Percentiles rank a stretch among this genome's conserved stretches.
Evolutionary conservation across 2,329 filamentous ascomycete species (phyloP).

Genomic region (Colletotrichum magnum): DNA sequence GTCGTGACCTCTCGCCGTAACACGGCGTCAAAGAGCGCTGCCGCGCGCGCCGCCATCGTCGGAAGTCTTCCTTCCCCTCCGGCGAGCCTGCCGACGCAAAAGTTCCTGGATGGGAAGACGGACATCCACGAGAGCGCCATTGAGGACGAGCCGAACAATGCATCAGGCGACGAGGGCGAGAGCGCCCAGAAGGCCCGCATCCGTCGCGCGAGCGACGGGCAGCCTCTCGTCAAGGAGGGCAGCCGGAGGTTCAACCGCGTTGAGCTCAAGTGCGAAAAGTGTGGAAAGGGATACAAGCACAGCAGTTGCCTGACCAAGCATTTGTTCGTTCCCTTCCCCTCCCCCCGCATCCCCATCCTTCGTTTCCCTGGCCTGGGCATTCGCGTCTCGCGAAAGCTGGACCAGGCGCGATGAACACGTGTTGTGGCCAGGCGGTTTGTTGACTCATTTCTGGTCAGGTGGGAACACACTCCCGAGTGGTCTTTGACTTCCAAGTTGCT

Average conservation of each 20-base stretch:
- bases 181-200: constrained; percentile 63
- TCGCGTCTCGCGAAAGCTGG: constrained; percentile 48
- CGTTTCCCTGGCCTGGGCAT: neutral
- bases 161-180: constrained; percentile 69
- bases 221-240: constrained; percentile 84
- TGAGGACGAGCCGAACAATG: constrained; percentile 75
- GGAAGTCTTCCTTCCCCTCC: constrained; percentile 75
- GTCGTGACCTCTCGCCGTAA: constrained; percentile 73
- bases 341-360: constrained; percentile 55
- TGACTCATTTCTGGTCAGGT: constrained; percentile 72
- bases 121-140: constrained; percentile 72
- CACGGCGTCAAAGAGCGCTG: constrained; percentile 76
- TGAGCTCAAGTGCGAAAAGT: constrained; percentile 96
- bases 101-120: constrained; percentile 66
- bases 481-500: constrained; percentile 96
- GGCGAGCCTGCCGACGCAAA: constrained; percentile 75
- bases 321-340: constrained; percentile 88
- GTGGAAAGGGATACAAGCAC: constrained; percentile 99
- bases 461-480: constrained; percentile 99
- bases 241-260: constrained; percentile 85
- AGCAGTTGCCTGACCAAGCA: constrained; percentile 99
- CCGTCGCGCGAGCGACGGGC: constrained; percentile 85
- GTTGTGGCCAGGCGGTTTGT: constrained; percentile 41
- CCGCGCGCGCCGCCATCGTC: constrained; percentile 65
- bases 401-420: constrained; percentile 1